Evolutionary conservation across 305 asterid species (phyloP), one percentile per base, ranked within the genome.

Genomic region (Rubia peregrina): DNA sequence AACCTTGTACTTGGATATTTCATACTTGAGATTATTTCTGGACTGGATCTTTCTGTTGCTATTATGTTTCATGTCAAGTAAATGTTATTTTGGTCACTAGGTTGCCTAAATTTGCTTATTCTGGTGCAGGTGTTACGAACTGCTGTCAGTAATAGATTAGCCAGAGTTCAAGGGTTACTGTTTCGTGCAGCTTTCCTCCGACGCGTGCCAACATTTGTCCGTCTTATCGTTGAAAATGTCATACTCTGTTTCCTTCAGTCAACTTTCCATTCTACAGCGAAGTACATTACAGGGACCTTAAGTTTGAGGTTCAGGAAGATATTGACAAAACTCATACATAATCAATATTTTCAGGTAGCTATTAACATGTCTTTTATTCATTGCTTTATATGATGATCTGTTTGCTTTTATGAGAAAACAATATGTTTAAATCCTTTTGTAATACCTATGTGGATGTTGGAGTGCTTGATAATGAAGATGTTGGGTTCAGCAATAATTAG

Each of bases 131-230:
- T 91, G 51, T 83, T 84, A 77, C 91, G 98, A 77, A 85, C 98
- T 77, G 88, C 91, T 77, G 90, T 90, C 64, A 94, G 98, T 90
- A 94, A 91, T 83, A 86, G 99, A 88, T 81, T 94, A 72, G 99
- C 99, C 70, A 91, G 91, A 85, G 99, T 94, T 65, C 99, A 94
- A 83, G 99, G 99, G 46, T 90, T 91, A 83, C 90, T 94, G 77
- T 94, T 94, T 80, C 98, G 99, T 74, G 75, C 96, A 70, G 99
- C 96, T 64, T 94, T 94, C 82, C 98, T 94, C 71, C 95, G 98
- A 60, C 99, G 98, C 38, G 95, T 91, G 70, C 99, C 97, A 4
- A 80, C 84, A 55, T 94, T 94, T 86, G 69, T 89, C 72, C 97
- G 95, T 57, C 97, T 94, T 82, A 94, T 94, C 76, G 81, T 89